These are phyloP conservation scores for Aspergillus unguis DNA, from an alignment of 2,329 filamentous ascomycete genomes.

Conservation along the genomic window DNA sequence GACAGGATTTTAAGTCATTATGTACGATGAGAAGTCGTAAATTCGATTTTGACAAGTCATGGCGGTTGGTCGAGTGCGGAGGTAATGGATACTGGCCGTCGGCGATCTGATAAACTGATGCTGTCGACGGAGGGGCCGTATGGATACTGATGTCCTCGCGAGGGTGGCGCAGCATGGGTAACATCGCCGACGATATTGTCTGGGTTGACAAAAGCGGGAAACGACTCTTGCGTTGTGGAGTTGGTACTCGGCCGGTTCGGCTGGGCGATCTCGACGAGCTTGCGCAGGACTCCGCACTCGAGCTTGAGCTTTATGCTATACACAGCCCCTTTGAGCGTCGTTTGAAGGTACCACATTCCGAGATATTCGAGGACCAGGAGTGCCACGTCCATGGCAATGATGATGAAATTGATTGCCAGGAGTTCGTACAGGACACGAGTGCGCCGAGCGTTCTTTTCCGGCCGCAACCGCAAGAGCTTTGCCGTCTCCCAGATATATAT, in stretches of 20 bases:
- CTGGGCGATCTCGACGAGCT: conserved; percentile 41
- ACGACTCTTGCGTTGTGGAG: conserved; percentile 33
- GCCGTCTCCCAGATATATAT: conserved; percentile 54
- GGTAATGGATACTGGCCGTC: conserved; percentile 20
- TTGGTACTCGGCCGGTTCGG: conserved; percentile 28
- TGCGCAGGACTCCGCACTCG: conserved; percentile 48
- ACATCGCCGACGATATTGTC: conserved; percentile 38
- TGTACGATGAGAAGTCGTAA: no score
- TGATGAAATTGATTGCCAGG: conserved; percentile 48
- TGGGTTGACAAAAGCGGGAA: conserved; percentile 42
- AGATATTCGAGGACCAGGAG: conserved; percentile 45
- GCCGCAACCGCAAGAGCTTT: conserved; percentile 39
- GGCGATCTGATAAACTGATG: conserved; percentile 23
- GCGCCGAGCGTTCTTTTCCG: conserved; percentile 34
- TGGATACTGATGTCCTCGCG: conserved; percentile 13
- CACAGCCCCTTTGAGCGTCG: conserved; percentile 44
- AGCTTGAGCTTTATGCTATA: conserved; percentile 51
- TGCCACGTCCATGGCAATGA: conserved; percentile 46
- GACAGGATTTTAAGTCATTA: no score
- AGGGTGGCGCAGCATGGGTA: conserved; percentile 32
- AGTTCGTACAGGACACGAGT: conserved; percentile 48
- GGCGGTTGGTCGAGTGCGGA: conserved; percentile 13
- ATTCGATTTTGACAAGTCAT: background rate
- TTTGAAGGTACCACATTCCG: conserved; percentile 44
- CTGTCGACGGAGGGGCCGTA: conserved; percentile 32